Conservation (phyloP, 108 stramenopile species). For the Schizochytrium sp. region DNA sequence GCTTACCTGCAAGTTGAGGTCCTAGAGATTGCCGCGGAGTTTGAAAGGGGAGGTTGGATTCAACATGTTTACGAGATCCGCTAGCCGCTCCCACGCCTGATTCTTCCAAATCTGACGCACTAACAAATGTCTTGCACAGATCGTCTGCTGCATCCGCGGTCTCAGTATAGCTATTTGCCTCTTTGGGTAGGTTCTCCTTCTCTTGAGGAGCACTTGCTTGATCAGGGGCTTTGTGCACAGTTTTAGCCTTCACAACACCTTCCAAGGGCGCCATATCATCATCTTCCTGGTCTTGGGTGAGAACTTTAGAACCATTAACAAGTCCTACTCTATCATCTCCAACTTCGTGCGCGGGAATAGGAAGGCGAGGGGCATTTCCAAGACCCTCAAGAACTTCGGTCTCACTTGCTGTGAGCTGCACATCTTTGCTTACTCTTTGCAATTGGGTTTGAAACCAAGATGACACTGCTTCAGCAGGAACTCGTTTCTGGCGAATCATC, state of each 20-base stretch:
- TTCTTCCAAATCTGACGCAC: neutral
- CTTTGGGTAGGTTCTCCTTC: neutral
- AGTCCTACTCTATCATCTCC: too few species aligned
- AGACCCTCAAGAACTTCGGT: too few species aligned
- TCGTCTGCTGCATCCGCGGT: neutral
- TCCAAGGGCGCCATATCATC: too few species aligned
- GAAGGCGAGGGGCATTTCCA: too few species aligned
- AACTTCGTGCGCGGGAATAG: too few species aligned
- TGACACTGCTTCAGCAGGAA: neutral
- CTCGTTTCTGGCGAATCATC: conserved; percentile 41
- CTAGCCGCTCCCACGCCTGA: neutral
- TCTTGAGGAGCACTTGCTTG: neutral
- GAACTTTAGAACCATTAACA: too few species aligned
- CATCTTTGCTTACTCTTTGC: neutral
- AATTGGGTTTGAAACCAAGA: neutral
- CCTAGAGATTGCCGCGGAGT: too few species aligned
- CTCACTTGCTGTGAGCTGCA: neutral
- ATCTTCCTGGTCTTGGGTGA: too few species aligned
- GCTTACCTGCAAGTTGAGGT: neutral
- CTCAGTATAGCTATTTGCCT: neutral
- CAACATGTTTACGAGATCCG: too few species aligned
- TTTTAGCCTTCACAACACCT: too few species aligned
- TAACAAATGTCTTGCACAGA: neutral
- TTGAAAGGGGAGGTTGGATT: too few species aligned
- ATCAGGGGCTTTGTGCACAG: too few species aligned